A percentile compares a stretch with the other conserved stretches of the same genome.
Conservation (phyloP, 805 yeast genomes). For the Myxozyma kluyveri region DNA sequence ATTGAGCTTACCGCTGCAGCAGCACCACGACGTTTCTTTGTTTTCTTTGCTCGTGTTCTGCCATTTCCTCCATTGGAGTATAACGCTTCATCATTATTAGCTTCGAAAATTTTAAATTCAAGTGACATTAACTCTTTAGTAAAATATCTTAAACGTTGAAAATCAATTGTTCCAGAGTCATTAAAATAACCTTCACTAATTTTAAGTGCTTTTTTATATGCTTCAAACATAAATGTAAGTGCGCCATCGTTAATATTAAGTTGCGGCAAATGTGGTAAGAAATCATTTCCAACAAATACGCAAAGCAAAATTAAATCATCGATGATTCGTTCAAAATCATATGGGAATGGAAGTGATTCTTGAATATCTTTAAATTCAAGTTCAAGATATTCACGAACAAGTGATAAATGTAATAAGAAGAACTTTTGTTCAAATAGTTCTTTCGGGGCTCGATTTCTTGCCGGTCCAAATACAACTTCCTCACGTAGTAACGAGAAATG, state of each 20-base stretch:
- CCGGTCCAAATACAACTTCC: slow-evolving; percentile 80
- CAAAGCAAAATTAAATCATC: slow-evolving; percentile 91
- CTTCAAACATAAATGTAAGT: slow-evolving; percentile 82
- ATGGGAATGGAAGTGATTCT: slow-evolving; percentile 59
- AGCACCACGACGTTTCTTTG: background rate
- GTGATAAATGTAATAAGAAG: slow-evolving; percentile 74
- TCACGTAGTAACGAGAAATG: slow-evolving; percentile 92
- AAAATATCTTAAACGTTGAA: slow-evolving; percentile 71
- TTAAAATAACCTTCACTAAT: slow-evolving; percentile 80
- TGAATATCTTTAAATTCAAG: slow-evolving; percentile 76
- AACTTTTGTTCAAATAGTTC: slow-evolving; percentile 76
- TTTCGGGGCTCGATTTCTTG: slow-evolving; percentile 36
- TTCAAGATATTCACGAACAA: slow-evolving; percentile 86
- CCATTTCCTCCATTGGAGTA: slow-evolving; percentile 10
- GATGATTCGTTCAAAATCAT: slow-evolving; percentile 80
- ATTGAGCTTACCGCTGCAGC: background rate
- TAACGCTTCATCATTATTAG: slow-evolving; percentile 44
- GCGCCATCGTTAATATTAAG: slow-evolving; percentile 93
- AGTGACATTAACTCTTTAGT: slow-evolving; percentile 70
- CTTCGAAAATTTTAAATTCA: slow-evolving; percentile 84
- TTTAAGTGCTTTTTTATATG: slow-evolving; percentile 78
- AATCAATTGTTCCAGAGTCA: slow-evolving; percentile 76
- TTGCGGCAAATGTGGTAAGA: slow-evolving; percentile 94
- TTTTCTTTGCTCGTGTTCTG: too few species aligned
- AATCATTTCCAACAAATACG: slow-evolving; percentile 97